Evolutionary conservation across 345 rosid genomes (phyloP).

Genomic region (Turritis glabra): DNA sequence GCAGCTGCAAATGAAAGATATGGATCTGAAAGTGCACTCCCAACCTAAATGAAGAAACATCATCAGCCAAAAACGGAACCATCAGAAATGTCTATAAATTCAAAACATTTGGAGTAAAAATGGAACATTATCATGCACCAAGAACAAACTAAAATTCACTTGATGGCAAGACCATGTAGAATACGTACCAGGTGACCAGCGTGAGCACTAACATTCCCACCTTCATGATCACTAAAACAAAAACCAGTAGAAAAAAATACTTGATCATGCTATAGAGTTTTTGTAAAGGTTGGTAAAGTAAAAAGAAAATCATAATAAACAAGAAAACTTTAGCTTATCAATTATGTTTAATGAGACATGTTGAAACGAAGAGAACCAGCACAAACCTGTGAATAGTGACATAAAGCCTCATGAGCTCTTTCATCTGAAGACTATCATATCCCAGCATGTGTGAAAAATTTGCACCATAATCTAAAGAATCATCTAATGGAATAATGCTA

Average conservation of each 20-base stretch:
- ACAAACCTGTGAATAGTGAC: constrained; percentile 83
- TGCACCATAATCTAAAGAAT: constrained; percentile 85
- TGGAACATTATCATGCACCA: not conserved
- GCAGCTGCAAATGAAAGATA: constrained; percentile 96
- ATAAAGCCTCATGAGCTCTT: constrained; percentile 95
- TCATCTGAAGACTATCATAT: constrained; percentile 78
- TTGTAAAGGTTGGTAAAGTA: not conserved
- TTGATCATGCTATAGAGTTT: constrained; percentile 4
- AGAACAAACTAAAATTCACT: not conserved
- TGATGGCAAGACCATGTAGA: constrained; percentile 11
- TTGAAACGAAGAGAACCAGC: constrained; percentile 10
- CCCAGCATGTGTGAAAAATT: constrained; percentile 91
- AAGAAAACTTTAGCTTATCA: not conserved
- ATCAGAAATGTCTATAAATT: constrained; percentile 17
- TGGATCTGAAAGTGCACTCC: constrained; percentile 93
- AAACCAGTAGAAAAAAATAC: not conserved
- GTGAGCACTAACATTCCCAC: constrained; percentile 98
- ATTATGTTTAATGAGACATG: not conserved
- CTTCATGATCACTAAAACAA: constrained; percentile 88
- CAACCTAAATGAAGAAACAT: constrained; percentile 53
- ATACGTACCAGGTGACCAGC: constrained; percentile 87
- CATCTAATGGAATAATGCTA: constrained; percentile 58
- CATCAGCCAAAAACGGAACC: constrained; percentile 7
- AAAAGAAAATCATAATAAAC: not conserved
- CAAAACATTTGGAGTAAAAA: not conserved